Conservation (phyloP, 2,329 filamentous ascomycete species). For the Cladobotryum mycophilum region DNA sequence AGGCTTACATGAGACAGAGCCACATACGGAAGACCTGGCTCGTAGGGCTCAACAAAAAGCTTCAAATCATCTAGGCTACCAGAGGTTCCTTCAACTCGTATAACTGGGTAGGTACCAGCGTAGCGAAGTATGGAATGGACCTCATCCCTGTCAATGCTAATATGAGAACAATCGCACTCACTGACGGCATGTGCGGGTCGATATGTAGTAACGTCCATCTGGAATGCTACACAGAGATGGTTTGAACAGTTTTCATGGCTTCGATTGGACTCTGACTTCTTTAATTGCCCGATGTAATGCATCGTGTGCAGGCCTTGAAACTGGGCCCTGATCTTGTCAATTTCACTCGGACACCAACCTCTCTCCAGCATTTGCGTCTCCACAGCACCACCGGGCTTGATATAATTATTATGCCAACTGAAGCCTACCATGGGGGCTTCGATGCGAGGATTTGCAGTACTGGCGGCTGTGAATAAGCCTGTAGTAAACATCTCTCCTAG, state of each 20-base stretch:
- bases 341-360: conserved; percentile 29
- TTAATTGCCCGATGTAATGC: conserved; percentile 19
- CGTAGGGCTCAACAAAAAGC: conserved; percentile 18
- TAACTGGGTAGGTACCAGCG: conserved; percentile 15
- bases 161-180: conserved; percentile 18
- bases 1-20: conserved; percentile 28
- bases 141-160: conserved; percentile 15
- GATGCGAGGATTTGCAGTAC: conserved; percentile 7
- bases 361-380: conserved; percentile 21
- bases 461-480: conserved; percentile 1
- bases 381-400: conserved; percentile 13
- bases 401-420: conserved; percentile 16
- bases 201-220: conserved; percentile 24
- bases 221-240: conserved; percentile 22
- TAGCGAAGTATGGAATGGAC: conserved; percentile 14
- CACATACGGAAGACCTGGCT: conserved; percentile 21
- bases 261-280: conserved; percentile 1
- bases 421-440: conserved; percentile 12
- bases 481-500: conserved; percentile 22
- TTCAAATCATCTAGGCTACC: conserved; percentile 10
- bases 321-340: conserved; percentile 20
- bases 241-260: conserved; percentile 23
- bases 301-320: conserved; percentile 19
- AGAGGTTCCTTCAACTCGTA: conserved; percentile 10
- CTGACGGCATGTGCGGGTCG: conserved; percentile 16